A percentile compares a stretch with the other conserved stretches of the same genome.
Conservation (phyloP, 768 basidiomycete species). For the Terana coerulea region DNA sequence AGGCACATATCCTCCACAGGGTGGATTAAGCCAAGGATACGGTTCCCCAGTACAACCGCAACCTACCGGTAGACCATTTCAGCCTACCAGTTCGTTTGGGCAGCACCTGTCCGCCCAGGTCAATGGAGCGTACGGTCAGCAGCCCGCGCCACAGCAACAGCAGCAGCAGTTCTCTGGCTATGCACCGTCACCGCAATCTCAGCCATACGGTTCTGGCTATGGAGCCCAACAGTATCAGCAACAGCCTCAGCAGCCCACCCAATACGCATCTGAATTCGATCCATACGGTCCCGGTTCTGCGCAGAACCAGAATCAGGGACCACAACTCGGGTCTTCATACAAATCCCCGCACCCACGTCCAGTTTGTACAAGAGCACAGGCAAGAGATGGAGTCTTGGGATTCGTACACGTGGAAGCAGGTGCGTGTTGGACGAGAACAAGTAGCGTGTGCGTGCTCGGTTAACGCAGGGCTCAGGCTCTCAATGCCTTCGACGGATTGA, state of each 20-base stretch:
- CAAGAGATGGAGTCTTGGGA: slow-evolving; percentile 71
- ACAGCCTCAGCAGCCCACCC: slow-evolving; percentile 17
- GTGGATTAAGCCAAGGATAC: slow-evolving; percentile 9
- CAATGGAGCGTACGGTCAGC: slow-evolving; percentile 19
- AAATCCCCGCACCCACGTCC: slow-evolving; percentile 61
- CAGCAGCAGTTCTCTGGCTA: slow-evolving; percentile 27
- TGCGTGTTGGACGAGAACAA: slow-evolving; percentile 4
- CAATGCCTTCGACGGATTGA: slow-evolving; percentile 56
- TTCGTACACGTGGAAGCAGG: slow-evolving; percentile 64
- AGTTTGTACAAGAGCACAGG: slow-evolving; percentile 64
- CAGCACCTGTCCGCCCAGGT: slow-evolving; percentile 44
- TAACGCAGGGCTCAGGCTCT: background rate
- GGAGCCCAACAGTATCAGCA: slow-evolving; percentile 5
- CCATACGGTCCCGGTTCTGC: slow-evolving; percentile 27
- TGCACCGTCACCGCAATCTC: slow-evolving; percentile 24
- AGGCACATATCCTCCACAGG: slow-evolving; percentile 25
- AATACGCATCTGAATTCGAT: slow-evolving; percentile 38
- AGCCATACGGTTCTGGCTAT: slow-evolving; percentile 19
- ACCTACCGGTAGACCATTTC: slow-evolving; percentile 35
- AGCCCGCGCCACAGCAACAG: slow-evolving; percentile 22
- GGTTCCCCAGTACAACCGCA: slow-evolving; percentile 29
- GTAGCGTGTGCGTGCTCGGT: background rate
- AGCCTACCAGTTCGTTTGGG: slow-evolving; percentile 52
- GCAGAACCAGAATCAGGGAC: no score
- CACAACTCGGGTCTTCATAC: slow-evolving; percentile 15